Evolutionary conservation across 257 asterid genomes (phyloP), one percentile per base, ranked within the genome.

Genomic region (Solanum piurae): DNA sequence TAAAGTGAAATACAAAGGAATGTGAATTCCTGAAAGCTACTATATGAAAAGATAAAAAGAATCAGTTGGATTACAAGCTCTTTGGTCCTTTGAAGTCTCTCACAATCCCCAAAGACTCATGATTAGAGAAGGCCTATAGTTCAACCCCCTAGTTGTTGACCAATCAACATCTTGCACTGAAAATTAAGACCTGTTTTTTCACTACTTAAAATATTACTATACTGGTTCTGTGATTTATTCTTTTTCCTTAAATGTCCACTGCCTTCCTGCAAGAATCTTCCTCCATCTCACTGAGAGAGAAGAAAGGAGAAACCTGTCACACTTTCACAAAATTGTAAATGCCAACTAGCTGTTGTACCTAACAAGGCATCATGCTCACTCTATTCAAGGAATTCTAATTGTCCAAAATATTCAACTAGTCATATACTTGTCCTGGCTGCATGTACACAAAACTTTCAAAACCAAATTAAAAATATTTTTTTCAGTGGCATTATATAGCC

Each of bases 81-180:
- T 49, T 84, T 89, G 88, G 80, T 55, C 29, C 60, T 83, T 88
- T 76, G 33, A 84, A 71, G 52, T 69, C 55, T 89, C 69, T 7
- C 89, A 20, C 89, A 74, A 90, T 13, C 84, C 89, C 87, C 88
- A 86, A 91, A 90, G 89, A 84, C 68, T 86, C 89, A 89, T 89
- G 89, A 90, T 89, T 84, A 89, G 88, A 89, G 87, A 88, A 89
- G 3, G 71, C 69, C 86, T 66, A 73, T 89, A 88, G 86, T 85
- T 89, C 89, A 88, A 42, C 55, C 88, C 90, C 88, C 85, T 89
- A 85, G 4, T 76, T 91, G 90, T 89, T 90, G 92, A 91, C 91
- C 90, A 42, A 89, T 92, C 90, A 92, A 87, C 90, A 91, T 92
- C 90, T 86, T 90, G 91, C 93, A 90, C 94, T 89, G 88, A 90